Base-by-base conservation (phyloP, 768 basidiomycete genomes). In the Leccinum broughii region DNA sequence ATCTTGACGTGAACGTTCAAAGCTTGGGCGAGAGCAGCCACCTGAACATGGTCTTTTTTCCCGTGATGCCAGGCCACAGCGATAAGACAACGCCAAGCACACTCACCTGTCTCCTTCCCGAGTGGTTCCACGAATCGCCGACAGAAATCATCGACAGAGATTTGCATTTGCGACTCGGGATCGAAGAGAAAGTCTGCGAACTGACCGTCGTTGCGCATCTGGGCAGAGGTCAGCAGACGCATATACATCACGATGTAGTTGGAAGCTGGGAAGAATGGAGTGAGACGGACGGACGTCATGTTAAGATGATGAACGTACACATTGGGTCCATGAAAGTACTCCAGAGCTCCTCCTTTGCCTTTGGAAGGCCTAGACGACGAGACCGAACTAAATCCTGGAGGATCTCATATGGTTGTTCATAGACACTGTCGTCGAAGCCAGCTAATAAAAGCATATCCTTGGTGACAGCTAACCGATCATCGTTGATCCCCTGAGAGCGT, bases 171-270 rank as follows among this genome's bases (percentile, higher is more conserved):
- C 0, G 84, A 83, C 30, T 93, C 89, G 2, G 90, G 90, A 56
- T 92, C 83, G 63, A 88, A 82, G 7, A 96, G 80, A 78, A 95
- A 95, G 20, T 82, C 83, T 15, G 80, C 78, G 69, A 87, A 94
- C 49, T 70, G 66, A 15, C 15, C 84, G 80, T 8, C 82, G 77
- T 64, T 69, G 22, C 88, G 87, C 60, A 96, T 89, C 73, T 92
- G 85, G 3, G 93, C 88, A 0, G 92, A 90, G 6, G 95, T 90
- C 20, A 95, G 74, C 58, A 95, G 79, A 50, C 95, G 84, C 64
- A 98, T 80, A 71, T 87, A 93, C 62, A 88, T 83, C 22, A 92
- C 88, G 69, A 93, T 85, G 24, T 85, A 84, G 71, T 90, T 89
- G 7, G 87, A 89, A 9, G 77, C 87, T 88, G 41, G 30, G 34